Base-by-base conservation (phyloP, 768 basidiomycete species). In the Tylopilus balloui region DNA sequence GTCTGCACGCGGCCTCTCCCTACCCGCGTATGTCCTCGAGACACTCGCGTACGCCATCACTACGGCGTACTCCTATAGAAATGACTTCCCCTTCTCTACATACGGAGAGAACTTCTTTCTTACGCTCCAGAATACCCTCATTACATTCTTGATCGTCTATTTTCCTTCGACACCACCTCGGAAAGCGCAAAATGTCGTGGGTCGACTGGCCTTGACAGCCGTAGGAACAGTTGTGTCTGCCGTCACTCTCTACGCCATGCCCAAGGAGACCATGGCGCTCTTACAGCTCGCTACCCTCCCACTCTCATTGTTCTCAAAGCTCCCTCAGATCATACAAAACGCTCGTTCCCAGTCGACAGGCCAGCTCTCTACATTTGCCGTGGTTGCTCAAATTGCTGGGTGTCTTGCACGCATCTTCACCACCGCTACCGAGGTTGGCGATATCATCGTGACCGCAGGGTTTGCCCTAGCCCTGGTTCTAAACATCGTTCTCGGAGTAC, bases 71-170 rank as follows among this genome's bases (percentile, higher is more conserved):
- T 86, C 93, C 2, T 81, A 80, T 59, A 77, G 92, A 20, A 86
- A 91, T 61, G 67, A 74, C 20, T 97, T 94, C 69, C 92, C 96
- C 0, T 96, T 97, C 75, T 92, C 90, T 17, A 97, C 96, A 1
- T 99, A 97, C 52, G 96, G 96, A 61, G 96, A 99, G 69, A 97
- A 95, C 73, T 66, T 93, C 48, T 97, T 97, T 80, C 78, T 98
- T 42, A 84, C 90, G 25, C 61, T 92, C 50, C 92, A 95, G 69
- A 92, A 95, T 72, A 74, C 86, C 58, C 52, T 88, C 70, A 92
- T 97, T 65, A 92, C 91, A 14, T 76, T 92, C 61, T 81, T 94
- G 57, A 95, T 95, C 68, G 77, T 93, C 42, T 71, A 72, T 66
- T 85, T 87, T 61, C 76, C 80, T 8, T 58, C 68, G 5, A 40